Base-by-base conservation (phyloP, 495 filamentous ascomycete genomes). In the Penicillium maclennaniae region DNA sequence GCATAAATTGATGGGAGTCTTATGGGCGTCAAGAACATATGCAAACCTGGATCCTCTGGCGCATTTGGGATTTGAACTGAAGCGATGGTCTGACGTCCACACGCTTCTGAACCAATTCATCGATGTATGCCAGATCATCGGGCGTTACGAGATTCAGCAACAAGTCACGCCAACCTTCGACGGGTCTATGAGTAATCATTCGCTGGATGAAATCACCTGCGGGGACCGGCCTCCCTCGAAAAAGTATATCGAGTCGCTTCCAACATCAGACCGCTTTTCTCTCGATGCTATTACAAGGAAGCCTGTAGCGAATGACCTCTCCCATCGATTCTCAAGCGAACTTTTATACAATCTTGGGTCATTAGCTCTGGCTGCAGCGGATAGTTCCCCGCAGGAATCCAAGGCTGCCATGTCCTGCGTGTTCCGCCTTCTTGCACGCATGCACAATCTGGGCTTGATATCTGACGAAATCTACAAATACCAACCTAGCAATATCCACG, bases 381-480 rank as follows among this genome's bases (percentile, higher is more conserved):
- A 81, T 53, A 58, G 55, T 7, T 38, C 67, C 25, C 51, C 65
- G n/a, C 61, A 66, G 26, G 66, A 72, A 41, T 68, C 69, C 12
- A 73, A 72, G 42, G 37, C 68, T 12, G 79, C 79, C 25, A 83
- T 84, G 78, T 76, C 79, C 38, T 71, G 72, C 53, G 79, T 86
- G 2, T 76, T 80, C 49, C 77, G 76, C 23, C 74, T 81, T 16
- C 76, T 87, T 52, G 84, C 81, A 19, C 74, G 79, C 45, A 54
- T 87, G 38, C 84, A 87, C 57, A 81, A 83, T 56, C 65, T 73
- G 9, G 81, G 71, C 25, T 62, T 76, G 47, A 71, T 87, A 9
- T 78, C 84, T n/a, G 70, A 78, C 23, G 70, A 73, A n/a, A 71
- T 86, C 1, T 87, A 87, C 57, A 74, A 72, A 53, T 78, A 75